These are phyloP conservation scores for Helminthosporium solani DNA, from an alignment of 2,329 filamentous ascomycete species.

Conservation along the genomic window DNA sequence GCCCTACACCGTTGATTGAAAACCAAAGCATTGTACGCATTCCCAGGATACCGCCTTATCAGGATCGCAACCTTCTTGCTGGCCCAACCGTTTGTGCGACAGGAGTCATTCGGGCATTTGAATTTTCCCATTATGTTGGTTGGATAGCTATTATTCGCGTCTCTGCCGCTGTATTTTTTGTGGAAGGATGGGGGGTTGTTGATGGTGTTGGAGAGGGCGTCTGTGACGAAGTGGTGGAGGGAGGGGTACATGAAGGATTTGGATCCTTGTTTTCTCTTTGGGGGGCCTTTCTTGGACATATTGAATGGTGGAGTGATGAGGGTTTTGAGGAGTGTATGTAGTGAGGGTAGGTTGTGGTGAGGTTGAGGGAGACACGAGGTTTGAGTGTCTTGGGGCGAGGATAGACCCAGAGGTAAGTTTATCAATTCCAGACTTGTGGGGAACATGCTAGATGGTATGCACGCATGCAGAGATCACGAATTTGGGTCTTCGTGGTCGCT, in stretches of 20 bases:
- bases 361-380: too few relatives aligned
- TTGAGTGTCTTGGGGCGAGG: too few relatives aligned
- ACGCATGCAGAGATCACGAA: too few relatives aligned
- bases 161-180: slow-evolving; percentile 2
- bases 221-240: slow-evolving; percentile 4
- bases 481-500: too few relatives aligned
- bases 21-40: slow-evolving; percentile 22
- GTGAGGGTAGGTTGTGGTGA: too few relatives aligned
- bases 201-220: slow-evolving; percentile 6
- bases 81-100: slow-evolving; percentile 12
- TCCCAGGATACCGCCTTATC: slow-evolving; percentile 15
- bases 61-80: slow-evolving; percentile 15
- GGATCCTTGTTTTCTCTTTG: slow-evolving; percentile 1
- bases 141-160: slow-evolving; percentile 4
- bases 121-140: slow-evolving; percentile 20
- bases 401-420: too few relatives aligned
- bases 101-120: slow-evolving; percentile 16
- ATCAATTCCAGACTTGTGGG: too few relatives aligned
- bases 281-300: too few relatives aligned
- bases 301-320: too few relatives aligned
- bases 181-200: slow-evolving; percentile 3
- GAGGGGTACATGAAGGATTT: slow-evolving; percentile 6
- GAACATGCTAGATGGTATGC: too few relatives aligned
- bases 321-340: too few relatives aligned
- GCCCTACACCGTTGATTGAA: slow-evolving; percentile 20